phyloP scores from a whole-genome alignment of 2,329 filamentous ascomycete species.

The Aspergillus calidoustus region DNA sequence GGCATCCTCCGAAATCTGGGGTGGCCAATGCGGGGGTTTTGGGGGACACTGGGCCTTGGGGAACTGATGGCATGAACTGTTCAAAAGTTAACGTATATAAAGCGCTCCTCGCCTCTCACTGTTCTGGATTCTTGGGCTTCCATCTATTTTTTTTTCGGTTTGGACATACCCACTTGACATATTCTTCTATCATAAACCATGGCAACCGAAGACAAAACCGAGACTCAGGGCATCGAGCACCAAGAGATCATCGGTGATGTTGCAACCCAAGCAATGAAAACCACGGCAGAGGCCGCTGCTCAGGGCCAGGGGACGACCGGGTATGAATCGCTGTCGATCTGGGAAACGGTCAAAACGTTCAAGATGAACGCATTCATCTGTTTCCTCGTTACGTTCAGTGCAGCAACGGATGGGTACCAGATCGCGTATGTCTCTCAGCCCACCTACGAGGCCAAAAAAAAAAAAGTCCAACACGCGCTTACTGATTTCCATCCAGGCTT shows the following conservation, averaged over 20 bases:
- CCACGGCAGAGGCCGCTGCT: neutral
- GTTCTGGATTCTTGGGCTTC: no score
- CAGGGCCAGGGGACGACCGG: neutral
- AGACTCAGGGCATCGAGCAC: neutral
- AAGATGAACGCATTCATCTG: constrained; percentile 7
- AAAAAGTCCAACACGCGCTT: no score
- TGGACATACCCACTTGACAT: neutral
- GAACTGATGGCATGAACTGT: neutral
- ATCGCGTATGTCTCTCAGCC: constrained; percentile 9
- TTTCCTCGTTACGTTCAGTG: constrained; percentile 17
- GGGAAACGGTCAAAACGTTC: neutral
- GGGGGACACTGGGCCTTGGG: neutral
- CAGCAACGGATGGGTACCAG: constrained; percentile 19
- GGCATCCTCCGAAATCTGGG: neutral
- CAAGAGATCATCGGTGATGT: neutral
- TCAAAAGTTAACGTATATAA: neutral
- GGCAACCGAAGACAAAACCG: neutral
- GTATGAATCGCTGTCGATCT: neutral
- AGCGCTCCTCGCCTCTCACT: neutral
- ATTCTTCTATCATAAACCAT: neutral
- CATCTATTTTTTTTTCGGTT: neutral
- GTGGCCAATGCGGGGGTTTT: neutral
- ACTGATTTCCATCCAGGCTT: neutral
- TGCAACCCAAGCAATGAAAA: neutral
- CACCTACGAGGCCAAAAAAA: no score